phyloP scores from a whole-genome alignment of 495 filamentous ascomycete genomes.

The Trichoderma reesei region DNA sequence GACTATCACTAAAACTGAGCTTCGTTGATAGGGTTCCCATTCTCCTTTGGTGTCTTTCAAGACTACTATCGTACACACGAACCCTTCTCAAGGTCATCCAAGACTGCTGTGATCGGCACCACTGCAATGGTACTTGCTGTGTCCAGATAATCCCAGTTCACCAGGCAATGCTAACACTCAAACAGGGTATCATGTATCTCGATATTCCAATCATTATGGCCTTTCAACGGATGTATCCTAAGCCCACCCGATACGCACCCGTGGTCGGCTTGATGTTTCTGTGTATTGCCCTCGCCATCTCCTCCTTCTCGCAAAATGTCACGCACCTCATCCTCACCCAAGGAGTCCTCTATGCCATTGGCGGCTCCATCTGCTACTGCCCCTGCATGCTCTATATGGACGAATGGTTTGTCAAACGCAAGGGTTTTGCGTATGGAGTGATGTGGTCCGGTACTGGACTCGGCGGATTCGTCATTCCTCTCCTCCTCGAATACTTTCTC shows the following conservation, averaged over 20 bases:
- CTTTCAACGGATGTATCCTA: conserved; percentile 24
- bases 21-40: conserved; percentile 46
- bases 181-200: conserved; percentile 43
- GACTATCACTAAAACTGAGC: neutral
- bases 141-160: too few relatives aligned
- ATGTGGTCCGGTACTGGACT: conserved; percentile 39
- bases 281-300: conserved; percentile 30
- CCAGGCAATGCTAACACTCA: neutral
- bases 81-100: conserved; percentile 26
- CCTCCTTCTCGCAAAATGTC: conserved; percentile 36
- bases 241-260: conserved; percentile 23
- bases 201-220: conserved; percentile 29
- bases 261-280: conserved; percentile 30
- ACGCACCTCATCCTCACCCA: conserved; percentile 42
- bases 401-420: conserved; percentile 45
- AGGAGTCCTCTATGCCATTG: conserved; percentile 45
- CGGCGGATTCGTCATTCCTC: conserved; percentile 35
- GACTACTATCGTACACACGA: conserved; percentile 35
- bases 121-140: conserved; percentile 24
- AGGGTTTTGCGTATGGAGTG: conserved; percentile 47
- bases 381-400: conserved; percentile 42
- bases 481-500: conserved; percentile 43
- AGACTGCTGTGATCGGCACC: conserved; percentile 35
- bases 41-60: conserved; percentile 46
- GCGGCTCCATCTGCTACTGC: conserved; percentile 37